Percentiles rank a stretch among this genome's conserved stretches.
These are phyloP conservation scores for Usnea hakonensis DNA, from an alignment of 495 filamentous ascomycete genomes.

Conservation along the genomic window DNA sequence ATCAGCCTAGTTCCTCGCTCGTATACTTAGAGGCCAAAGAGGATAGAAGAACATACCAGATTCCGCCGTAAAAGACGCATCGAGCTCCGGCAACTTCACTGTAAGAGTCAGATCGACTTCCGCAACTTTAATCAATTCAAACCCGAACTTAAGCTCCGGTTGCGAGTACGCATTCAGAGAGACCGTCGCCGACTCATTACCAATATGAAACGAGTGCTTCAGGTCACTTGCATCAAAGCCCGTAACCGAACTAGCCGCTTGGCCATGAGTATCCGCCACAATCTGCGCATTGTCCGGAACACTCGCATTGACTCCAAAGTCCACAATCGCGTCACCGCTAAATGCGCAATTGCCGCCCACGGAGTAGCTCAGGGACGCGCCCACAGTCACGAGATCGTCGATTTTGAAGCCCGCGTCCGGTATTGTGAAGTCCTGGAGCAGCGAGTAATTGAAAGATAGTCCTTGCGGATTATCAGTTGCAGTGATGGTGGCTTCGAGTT, in stretches of 20 bases:
- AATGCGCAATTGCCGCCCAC: constrained; percentile 24
- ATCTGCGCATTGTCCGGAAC: constrained; percentile 29
- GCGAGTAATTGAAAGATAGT: constrained; percentile 18
- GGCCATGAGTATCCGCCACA: constrained; percentile 18
- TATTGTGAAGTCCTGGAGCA: constrained; percentile 23
- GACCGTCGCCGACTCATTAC: constrained; percentile 18
- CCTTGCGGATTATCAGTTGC: not conserved
- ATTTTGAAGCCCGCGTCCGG: constrained; percentile 27
- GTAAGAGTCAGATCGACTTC: constrained; percentile 25
- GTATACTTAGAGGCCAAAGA: no score
- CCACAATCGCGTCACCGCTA: constrained; percentile 24
- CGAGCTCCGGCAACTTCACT: constrained; percentile 26
- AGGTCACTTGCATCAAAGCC: constrained; percentile 25
- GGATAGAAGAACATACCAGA: constrained; percentile 17
- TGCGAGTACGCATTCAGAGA: constrained; percentile 27
- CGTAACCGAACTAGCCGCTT: constrained; percentile 19
- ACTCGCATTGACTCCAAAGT: constrained; percentile 26
- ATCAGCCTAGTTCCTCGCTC: not conserved
- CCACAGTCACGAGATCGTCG: constrained; percentile 27
- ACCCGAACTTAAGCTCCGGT: constrained; percentile 29
- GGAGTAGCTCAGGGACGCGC: constrained; percentile 26
- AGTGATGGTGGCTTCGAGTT: constrained; percentile 27
- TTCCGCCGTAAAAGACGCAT: constrained; percentile 18
- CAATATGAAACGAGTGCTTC: constrained; percentile 26
- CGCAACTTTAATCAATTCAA: constrained; percentile 26